Percentiles rank a stretch among this genome's conserved stretches.
Conservation (phyloP, 2,329 filamentous ascomycete species). For the Colletotrichum horii region DNA sequence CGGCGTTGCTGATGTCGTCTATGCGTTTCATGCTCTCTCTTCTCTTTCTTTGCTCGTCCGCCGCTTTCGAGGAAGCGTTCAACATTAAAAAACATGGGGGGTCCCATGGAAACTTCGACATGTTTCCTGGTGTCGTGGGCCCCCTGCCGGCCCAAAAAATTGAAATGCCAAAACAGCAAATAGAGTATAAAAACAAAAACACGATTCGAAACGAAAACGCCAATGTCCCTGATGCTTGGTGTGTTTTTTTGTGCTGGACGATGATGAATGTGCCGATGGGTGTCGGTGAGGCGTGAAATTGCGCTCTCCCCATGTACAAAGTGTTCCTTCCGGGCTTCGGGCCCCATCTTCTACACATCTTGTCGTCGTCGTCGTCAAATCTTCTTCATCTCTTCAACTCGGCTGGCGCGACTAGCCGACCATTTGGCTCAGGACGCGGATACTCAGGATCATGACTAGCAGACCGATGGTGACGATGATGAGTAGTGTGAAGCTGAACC, state of each 20-base stretch:
- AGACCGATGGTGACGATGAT: conserved; percentile 96
- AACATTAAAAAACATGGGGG: conserved; percentile 19
- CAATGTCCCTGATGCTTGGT: conserved; percentile 17
- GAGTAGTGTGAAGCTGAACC: conserved; percentile 93
- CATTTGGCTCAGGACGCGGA: conserved; percentile 75
- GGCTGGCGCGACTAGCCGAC: conserved; percentile 28
- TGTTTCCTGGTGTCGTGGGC: background rate
- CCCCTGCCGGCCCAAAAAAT: conserved; percentile 7
- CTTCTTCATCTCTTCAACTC: background rate
- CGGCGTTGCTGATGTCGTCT: background rate
- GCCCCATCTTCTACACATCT: conserved; percentile 3
- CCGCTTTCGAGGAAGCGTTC: background rate
- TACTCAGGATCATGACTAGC: conserved; percentile 95
- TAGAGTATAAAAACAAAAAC: conserved; percentile 2
- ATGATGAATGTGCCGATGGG: background rate
- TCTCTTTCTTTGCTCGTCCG: background rate
- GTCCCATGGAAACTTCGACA: background rate
- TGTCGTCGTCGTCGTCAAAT: background rate
- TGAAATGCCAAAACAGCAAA: conserved; percentile 1
- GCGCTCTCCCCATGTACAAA: conserved; percentile 3
- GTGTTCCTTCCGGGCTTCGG: background rate
- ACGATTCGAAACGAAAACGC: conserved; percentile 11
- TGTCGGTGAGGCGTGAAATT: background rate
- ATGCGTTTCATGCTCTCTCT: background rate
- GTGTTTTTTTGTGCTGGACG: conserved; percentile 1